Evolutionary conservation across 2,329 filamentous ascomycete species (phyloP).

Genomic region (Stemphylium vesicarium): DNA sequence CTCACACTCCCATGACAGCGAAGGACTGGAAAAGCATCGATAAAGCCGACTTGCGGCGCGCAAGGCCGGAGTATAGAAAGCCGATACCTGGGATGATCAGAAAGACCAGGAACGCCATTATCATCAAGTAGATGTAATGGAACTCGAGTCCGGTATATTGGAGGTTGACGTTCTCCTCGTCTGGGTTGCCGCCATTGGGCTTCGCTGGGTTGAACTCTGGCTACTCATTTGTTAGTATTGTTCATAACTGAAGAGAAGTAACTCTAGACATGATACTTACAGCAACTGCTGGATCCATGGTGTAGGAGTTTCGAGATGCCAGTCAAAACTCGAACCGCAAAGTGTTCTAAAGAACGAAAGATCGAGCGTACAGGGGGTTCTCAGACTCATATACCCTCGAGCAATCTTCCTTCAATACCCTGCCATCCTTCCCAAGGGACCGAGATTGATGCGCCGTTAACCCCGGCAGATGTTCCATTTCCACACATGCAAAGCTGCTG

Average conservation of each 20-base stretch:
- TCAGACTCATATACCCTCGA: conserved; percentile 26
- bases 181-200: conserved; percentile 62
- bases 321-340: conserved; percentile 5
- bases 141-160: conserved; percentile 66
- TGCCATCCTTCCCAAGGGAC: conserved; percentile 18
- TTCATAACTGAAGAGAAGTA: not conserved
- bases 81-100: conserved; percentile 72
- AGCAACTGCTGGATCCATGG: conserved; percentile 24
- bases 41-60: conserved; percentile 67
- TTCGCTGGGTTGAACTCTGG: conserved; percentile 50
- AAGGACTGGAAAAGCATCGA: conserved; percentile 68
- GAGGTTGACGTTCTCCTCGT: conserved; percentile 61
- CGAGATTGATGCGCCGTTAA: conserved; percentile 10
- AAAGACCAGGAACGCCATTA: conserved; percentile 68
- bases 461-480: conserved; percentile 19
- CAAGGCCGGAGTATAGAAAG: conserved; percentile 68
- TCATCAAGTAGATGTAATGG: conserved; percentile 66
- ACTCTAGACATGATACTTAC: conserved; percentile 14
- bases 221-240: conserved; percentile 20
- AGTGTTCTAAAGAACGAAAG: conserved; percentile 5
- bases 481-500: conserved; percentile 20
- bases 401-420: not conserved
- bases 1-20: conserved; percentile 61
- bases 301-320: conserved; percentile 2
- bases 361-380: conserved; percentile 18